Conservation (phyloP, 208 protist genomes). For the Eutreptiella sp. region DNA sequence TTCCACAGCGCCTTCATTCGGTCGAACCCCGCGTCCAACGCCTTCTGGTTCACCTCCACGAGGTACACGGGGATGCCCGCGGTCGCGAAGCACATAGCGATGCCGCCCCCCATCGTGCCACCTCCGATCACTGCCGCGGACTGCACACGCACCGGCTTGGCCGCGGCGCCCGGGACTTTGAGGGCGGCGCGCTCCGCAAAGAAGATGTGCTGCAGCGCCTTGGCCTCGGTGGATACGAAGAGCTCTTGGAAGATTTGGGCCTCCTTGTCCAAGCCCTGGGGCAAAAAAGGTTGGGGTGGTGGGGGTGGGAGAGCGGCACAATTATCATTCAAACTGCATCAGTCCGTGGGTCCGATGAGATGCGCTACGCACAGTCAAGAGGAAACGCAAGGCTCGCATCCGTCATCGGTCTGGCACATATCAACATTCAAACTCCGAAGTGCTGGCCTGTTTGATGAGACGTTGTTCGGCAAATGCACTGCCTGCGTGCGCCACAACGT, state of each 20-base stretch:
- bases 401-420: too few relatives aligned
- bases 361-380: too few relatives aligned
- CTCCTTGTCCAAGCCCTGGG: conserved; percentile 48
- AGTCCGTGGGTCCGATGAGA: too few relatives aligned
- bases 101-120: conserved; percentile 61
- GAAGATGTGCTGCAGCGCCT: conserved; percentile 65
- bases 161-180: conserved; percentile 21
- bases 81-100: conserved; percentile 58
- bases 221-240: conserved; percentile 37
- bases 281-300: too few relatives aligned
- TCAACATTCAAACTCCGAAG: too few relatives aligned
- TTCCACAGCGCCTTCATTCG: conserved; percentile 26
- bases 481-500: too few relatives aligned
- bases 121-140: conserved; percentile 63
- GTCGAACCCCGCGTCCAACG: conserved; percentile 24
- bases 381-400: too few relatives aligned
- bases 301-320: too few relatives aligned
- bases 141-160: conserved; percentile 21
- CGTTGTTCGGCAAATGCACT: too few relatives aligned
- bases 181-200: conserved; percentile 41
- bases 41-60: conserved; percentile 54
- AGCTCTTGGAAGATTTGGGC: conserved; percentile 43
- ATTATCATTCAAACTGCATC: too few relatives aligned
- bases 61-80: conserved; percentile 51
- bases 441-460: too few relatives aligned